Evolutionary conservation across 2,329 filamentous ascomycete species (phyloP).

Genomic region (Blastomyces parvus): DNA sequence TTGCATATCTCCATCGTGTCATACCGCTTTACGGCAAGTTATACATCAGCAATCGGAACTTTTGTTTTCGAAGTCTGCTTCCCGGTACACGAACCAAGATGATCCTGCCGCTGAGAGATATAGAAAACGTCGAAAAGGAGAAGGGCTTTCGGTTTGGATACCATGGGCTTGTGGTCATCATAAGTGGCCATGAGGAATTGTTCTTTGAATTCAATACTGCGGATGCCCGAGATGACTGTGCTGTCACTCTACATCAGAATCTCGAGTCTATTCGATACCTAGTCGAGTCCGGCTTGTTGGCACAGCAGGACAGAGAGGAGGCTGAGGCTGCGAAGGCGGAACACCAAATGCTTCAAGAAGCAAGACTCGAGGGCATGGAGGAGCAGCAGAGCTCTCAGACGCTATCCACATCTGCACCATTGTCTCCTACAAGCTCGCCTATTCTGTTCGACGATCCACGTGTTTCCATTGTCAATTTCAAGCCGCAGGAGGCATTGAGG

Average conservation of each 20-base stretch:
- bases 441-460: conserved; percentile 84
- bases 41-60: conserved; percentile 76
- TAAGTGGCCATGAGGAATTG: conserved; percentile 85
- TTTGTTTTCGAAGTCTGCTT: conserved; percentile 87
- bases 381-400: conserved; percentile 23
- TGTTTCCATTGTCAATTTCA: conserved; percentile 83
- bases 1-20: conserved; percentile 81
- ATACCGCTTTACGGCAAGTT: conserved; percentile 92
- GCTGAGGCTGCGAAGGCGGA: conserved; percentile 70
- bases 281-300: conserved; percentile 58
- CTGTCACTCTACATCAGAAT: conserved; percentile 66
- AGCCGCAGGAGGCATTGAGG: conserved; percentile 65
- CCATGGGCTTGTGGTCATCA: conserved; percentile 81
- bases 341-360: conserved; percentile 68
- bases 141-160: conserved; percentile 91
- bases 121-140: conserved; percentile 89
- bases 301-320: conserved; percentile 58
- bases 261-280: conserved; percentile 64
- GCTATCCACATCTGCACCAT: conserved; percentile 18
- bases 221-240: conserved; percentile 79
- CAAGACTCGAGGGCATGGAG: conserved; percentile 44
- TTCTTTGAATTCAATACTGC: conserved; percentile 84
- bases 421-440: conserved; percentile 41
- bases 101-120: conserved; percentile 79
- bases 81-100: conserved; percentile 86